phyloP scores from a whole-genome alignment of 2,329 filamentous ascomycete genomes.

The Biscogniauxia sp. region DNA sequence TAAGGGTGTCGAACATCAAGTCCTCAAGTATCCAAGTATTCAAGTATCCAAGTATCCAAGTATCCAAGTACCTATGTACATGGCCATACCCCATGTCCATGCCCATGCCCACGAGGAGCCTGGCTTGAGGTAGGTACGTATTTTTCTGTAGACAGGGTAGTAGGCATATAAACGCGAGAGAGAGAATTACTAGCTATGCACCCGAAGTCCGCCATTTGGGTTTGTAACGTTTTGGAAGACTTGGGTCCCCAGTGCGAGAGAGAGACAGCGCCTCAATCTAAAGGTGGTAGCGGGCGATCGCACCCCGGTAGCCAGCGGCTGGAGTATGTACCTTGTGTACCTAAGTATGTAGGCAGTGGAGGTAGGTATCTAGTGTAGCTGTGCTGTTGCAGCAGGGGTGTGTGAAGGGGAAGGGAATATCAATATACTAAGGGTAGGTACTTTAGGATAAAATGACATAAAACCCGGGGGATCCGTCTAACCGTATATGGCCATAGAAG shows the following conservation, averaged over 20 bases:
- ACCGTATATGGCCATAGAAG: neutral
- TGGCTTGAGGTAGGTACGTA: constrained; percentile 13
- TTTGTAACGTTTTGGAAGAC: constrained; percentile 23
- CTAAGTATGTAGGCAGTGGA: no score
- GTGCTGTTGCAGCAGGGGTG: neutral
- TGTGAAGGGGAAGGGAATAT: neutral
- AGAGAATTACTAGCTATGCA: constrained; percentile 14
- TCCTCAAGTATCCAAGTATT: neutral
- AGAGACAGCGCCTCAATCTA: constrained; percentile 11
- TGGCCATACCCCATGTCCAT: constrained; percentile 6
- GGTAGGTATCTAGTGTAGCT: no score
- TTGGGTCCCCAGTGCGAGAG: constrained; percentile 21
- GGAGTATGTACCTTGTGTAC: neutral
- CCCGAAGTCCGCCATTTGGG: constrained; percentile 25
- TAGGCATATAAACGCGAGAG: constrained; percentile 27
- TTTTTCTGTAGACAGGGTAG: constrained; percentile 13
- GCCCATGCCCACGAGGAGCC: constrained; percentile 9
- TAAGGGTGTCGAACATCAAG: neutral
- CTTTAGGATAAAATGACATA: neutral
- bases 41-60: neutral
- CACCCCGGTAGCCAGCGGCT: neutral
- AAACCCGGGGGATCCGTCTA: neutral
- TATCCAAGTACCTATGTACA: no score
- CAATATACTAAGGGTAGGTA: neutral
- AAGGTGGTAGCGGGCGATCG: constrained; percentile 9